Evolutionary conservation across 2,329 filamentous ascomycete genomes (phyloP).

Genomic region (Aureobasidium musti): DNA sequence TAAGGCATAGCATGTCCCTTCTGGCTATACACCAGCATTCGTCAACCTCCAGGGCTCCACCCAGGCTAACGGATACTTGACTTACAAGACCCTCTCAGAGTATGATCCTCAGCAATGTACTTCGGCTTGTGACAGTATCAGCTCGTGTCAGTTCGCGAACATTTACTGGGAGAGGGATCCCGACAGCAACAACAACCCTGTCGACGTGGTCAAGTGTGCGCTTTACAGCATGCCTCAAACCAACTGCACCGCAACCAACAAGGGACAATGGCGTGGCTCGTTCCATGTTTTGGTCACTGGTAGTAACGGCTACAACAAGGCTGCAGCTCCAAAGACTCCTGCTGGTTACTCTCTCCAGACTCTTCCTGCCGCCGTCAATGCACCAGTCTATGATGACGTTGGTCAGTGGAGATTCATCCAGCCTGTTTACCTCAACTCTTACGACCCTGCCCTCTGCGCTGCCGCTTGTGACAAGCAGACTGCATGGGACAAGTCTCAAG

Average conservation of each 20-base stretch:
- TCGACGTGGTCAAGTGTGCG: conserved; percentile 40
- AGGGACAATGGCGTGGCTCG: conserved; percentile 39
- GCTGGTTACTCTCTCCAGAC: conserved; percentile 35
- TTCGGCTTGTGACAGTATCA: conserved; percentile 32
- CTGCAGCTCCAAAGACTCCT: conserved; percentile 31
- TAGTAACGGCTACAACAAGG: conserved; percentile 45
- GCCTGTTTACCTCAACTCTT: conserved; percentile 31
- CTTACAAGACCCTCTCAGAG: conserved; percentile 25
- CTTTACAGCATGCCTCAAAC: conserved; percentile 41
- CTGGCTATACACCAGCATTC: conserved; percentile 27
- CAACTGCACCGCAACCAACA: conserved; percentile 40
- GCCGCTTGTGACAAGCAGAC: conserved; percentile 37
- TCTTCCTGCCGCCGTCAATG: conserved; percentile 42
- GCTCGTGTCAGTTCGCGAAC: conserved; percentile 35
- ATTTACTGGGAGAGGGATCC: conserved; percentile 35
- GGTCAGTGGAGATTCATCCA: conserved; percentile 38
- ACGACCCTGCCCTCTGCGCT: conserved; percentile 36
- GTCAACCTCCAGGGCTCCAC: conserved; percentile 10
- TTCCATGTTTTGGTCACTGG: conserved; percentile 48
- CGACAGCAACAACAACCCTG: conserved; percentile 25
- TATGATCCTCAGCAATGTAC: conserved; percentile 35
- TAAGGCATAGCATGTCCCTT: not conserved
- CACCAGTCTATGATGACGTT: conserved; percentile 35
- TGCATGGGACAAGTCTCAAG: conserved; percentile 36
- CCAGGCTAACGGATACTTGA: conserved; percentile 23